Conservation (phyloP, 352 stramenopile species). For the Phytophthora chlamydospora region DNA sequence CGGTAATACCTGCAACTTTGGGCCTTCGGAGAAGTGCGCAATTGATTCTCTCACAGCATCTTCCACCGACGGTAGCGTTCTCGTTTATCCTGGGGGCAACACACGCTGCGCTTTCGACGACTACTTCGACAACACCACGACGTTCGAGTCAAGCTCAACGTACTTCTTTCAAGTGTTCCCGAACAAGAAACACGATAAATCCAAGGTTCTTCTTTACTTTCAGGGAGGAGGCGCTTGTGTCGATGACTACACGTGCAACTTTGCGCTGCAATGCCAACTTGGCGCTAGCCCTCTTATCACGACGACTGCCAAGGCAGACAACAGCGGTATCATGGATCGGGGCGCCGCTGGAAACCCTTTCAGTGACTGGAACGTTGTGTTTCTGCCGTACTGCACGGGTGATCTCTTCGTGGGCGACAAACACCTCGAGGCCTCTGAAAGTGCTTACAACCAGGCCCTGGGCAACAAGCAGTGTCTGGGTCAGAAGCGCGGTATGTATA, state of each 20-base stretch:
- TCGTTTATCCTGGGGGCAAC: slow-evolving; percentile 51
- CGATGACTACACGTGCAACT: slow-evolving; percentile 60
- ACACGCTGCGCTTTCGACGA: slow-evolving; percentile 57
- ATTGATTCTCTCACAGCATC: slow-evolving; percentile 34
- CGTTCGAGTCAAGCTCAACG: slow-evolving; percentile 42
- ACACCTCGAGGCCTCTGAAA: slow-evolving; percentile 20
- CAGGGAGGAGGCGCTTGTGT: slow-evolving; percentile 62
- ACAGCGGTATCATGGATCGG: slow-evolving; percentile 52
- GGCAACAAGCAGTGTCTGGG: slow-evolving; percentile 38
- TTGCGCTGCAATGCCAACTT: slow-evolving; percentile 55
- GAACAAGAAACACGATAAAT: slow-evolving; percentile 44
- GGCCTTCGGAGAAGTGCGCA: slow-evolving; percentile 30
- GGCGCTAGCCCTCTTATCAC: slow-evolving; percentile 40
- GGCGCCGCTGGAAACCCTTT: slow-evolving; percentile 53
- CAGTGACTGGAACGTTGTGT: slow-evolving; percentile 73
- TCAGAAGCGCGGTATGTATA: slow-evolving; percentile 44
- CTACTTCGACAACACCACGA: slow-evolving; percentile 30
- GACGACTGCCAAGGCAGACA: slow-evolving; percentile 39
- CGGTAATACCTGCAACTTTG: slow-evolving; percentile 22
- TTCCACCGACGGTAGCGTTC: slow-evolving; percentile 30
- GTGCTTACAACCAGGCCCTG: slow-evolving; percentile 37
- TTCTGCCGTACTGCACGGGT: slow-evolving; percentile 71
- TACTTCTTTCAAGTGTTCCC: slow-evolving; percentile 68
- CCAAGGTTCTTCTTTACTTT: slow-evolving; percentile 63
- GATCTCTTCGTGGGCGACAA: slow-evolving; percentile 62